Conservation (phyloP, 2,329 filamentous ascomycete species). For the Pezicula rhizophila region DNA sequence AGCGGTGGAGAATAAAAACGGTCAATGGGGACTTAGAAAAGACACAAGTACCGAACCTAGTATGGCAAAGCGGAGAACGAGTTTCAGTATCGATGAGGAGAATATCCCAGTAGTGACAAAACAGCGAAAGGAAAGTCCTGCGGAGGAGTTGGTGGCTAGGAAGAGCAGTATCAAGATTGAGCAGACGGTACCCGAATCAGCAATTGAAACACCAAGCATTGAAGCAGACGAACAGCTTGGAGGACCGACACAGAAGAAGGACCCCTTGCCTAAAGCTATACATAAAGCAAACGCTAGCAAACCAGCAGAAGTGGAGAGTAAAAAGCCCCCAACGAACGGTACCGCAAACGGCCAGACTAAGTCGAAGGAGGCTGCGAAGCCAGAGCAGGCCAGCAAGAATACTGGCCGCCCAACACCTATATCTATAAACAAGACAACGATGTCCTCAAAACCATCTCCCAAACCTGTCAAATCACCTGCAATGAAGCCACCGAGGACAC, state of each 20-base stretch:
- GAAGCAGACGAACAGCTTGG: slow-evolving; percentile 16
- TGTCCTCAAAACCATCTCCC: slow-evolving; percentile 22
- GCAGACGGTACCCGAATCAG: slow-evolving; percentile 23
- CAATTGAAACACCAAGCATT: slow-evolving; percentile 18
- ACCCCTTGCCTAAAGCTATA: slow-evolving; percentile 8
- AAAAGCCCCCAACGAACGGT: slow-evolving; percentile 5
- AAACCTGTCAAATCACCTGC: slow-evolving; percentile 27
- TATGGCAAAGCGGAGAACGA: slow-evolving; percentile 20
- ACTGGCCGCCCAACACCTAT: slow-evolving; percentile 17
- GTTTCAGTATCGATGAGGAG: slow-evolving; percentile 23
- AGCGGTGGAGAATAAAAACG: slow-evolving; percentile 50
- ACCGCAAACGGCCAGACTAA: slow-evolving; percentile 8
- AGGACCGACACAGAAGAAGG: slow-evolving; percentile 9
- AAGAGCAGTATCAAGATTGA: slow-evolving; percentile 19
- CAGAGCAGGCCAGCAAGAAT: slow-evolving; percentile 8
- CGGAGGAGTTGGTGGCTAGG: slow-evolving; percentile 17
- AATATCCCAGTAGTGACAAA: slow-evolving; percentile 15
- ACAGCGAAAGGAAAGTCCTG: slow-evolving; percentile 20
- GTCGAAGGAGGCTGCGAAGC: slow-evolving; percentile 7
- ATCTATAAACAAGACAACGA: slow-evolving; percentile 16
- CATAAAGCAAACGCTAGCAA: slow-evolving; percentile 6
- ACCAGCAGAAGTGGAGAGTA: slow-evolving; percentile 10
- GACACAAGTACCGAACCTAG: slow-evolving; percentile 23
- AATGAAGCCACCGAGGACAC: slow-evolving; percentile 28
- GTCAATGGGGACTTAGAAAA: slow-evolving; percentile 36